Percentiles rank a stretch among this genome's conserved stretches.
Evolutionary conservation across 768 basidiomycete species (phyloP).

Genomic region (Chalciporus pseudorubinellus): DNA sequence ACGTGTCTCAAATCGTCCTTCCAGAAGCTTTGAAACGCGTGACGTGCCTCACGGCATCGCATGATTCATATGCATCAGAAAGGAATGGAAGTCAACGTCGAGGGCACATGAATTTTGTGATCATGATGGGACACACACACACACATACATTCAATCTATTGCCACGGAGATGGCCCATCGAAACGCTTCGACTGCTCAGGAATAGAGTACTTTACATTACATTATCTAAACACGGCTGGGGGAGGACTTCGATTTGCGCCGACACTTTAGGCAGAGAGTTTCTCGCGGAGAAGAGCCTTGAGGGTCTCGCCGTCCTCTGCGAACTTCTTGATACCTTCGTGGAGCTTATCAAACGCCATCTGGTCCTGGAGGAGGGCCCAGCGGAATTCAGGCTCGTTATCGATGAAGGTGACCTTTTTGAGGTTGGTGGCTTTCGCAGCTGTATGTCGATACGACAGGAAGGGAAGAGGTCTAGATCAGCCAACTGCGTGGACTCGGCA

Average conservation of each 20-base stretch:
- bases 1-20: not conserved
- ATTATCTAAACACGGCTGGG: not conserved
- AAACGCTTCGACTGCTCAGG: not conserved
- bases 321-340: conserved; percentile 98
- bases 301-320: conserved; percentile 92
- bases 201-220: conserved; percentile 2
- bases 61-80: not conserved
- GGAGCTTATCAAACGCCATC: conserved; percentile 99
- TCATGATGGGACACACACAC: not conserved
- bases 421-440: conserved; percentile 59
- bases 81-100: not conserved
- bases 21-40: not conserved
- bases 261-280: conserved; percentile 37
- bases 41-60: not conserved
- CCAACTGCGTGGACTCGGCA: not conserved
- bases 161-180: not conserved
- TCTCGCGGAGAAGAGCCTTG: conserved; percentile 75
- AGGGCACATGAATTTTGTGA: not conserved
- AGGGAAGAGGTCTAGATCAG: not conserved
- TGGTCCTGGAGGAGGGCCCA: conserved; percentile 89
- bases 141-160: not conserved
- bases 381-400: conserved; percentile 96
- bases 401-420: conserved; percentile 78
- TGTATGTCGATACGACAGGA: conserved; percentile 13
- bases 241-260: not conserved